phyloP scores from a whole-genome alignment of 2,329 filamentous ascomycete species.

The Colletotrichum sp. region DNA sequence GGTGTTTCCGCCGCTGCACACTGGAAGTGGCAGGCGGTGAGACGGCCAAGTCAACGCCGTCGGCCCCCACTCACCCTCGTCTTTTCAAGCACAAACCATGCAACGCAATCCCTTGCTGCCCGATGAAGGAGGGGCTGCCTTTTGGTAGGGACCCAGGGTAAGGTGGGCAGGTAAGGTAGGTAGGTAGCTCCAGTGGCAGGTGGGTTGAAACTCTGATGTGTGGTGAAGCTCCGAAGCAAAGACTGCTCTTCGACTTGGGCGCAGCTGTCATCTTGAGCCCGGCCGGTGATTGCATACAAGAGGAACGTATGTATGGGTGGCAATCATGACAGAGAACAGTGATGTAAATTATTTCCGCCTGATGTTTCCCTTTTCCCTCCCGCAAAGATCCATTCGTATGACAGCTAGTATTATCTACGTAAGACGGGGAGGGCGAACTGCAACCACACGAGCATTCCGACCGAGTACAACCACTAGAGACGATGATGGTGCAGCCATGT shows the following conservation, averaged over 20 bases:
- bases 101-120: background rate
- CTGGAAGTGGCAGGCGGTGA: constrained; percentile 6
- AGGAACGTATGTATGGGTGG: background rate
- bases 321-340: background rate
- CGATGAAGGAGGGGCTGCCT: background rate
- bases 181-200: background rate
- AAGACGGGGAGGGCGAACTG: background rate
- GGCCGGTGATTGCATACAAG: background rate
- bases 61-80: background rate
- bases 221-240: background rate
- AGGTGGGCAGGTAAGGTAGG: background rate
- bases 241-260: background rate
- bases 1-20: background rate
- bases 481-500: background rate
- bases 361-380: background rate
- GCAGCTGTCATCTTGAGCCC: background rate
- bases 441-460: background rate
- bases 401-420: background rate
- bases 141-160: background rate
- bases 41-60: background rate
- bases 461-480: background rate
- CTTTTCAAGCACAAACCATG: background rate
- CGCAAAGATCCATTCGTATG: background rate
- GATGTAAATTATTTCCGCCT: background rate
- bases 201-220: background rate